Base-by-base conservation (phyloP, 2,329 filamentous ascomycete genomes). In the Aschersonia sp. region DNA sequence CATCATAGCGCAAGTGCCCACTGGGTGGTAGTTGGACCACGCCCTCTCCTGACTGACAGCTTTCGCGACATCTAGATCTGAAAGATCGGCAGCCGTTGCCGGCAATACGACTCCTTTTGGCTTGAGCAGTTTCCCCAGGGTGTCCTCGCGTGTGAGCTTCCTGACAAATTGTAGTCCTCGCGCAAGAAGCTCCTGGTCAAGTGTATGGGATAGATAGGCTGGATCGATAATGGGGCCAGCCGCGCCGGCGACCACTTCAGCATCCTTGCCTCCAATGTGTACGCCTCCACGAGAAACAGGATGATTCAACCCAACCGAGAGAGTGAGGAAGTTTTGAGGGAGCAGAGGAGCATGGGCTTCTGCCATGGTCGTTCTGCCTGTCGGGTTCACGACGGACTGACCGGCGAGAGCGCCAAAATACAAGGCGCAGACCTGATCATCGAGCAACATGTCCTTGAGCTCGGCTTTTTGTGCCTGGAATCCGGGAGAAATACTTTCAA, bases 281-380 rank as follows among this genome's bases (percentile, higher is more conserved):
- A 75, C 65, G 20, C 20, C 2, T 20, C 20, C 20, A 20, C 20
- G 20, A 20, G 20, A 20, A 1, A 20, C 20, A 20, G 20, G 20
- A 50, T 77, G 73, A 7, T 76, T 61, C 2, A 62, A 67, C 0
- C 74, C 74, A 3, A 63, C 59, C 0, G 70, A 69, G 31, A 73
- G 20, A 20, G 20, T 20, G 20, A 20, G 20, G 20, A 20, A 20
- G 20, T 20, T 20, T 20, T 20, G 20, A 20, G 20, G 20, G 20
- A 20, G 20, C 20, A 20, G 20, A 20, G 20, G 20, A 20, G 20
- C 20, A 20, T 20, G 20, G 20, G 20, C 20, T 20, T 20, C 20
- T 20, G 20, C 20, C 20, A 20, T 20, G 20, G 20, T 20, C 20
- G 20, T 20, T 20, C 20, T 20, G 20, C 20, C 20, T 20, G 20